Evolutionary conservation across 2,329 filamentous ascomycete genomes (phyloP).

Genomic region (Sclerotinia trifoliorum): DNA sequence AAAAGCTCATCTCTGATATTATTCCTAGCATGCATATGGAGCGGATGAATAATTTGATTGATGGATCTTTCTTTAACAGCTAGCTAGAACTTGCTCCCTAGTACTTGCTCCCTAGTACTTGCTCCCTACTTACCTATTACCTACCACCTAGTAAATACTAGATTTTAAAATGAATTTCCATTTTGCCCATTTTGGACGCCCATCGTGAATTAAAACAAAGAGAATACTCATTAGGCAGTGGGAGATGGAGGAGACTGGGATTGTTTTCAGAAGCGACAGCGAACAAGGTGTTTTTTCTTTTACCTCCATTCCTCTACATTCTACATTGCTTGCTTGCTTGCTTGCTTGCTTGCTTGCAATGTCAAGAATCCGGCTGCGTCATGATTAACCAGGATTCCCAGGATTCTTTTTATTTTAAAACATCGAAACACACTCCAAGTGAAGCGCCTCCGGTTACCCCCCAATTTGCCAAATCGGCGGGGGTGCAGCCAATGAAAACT

Average conservation of each 20-base stretch:
- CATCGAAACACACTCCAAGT: background rate
- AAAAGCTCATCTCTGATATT: background rate
- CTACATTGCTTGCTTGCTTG: too few species aligned
- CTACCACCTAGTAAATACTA: too few species aligned
- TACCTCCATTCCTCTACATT: too few species aligned
- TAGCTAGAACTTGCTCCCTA: background rate
- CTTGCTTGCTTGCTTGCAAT: background rate
- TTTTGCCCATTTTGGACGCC: background rate
- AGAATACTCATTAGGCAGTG: background rate
- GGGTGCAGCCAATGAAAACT: background rate
- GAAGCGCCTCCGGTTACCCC: slow-evolving; percentile 9
- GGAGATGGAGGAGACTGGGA: background rate
- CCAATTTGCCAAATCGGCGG: background rate
- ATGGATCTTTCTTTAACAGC: background rate
- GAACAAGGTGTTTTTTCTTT: background rate
- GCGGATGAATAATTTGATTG: background rate
- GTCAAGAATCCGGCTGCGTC: background rate
- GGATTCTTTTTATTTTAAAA: background rate
- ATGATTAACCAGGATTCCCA: background rate
- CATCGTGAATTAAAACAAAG: background rate
- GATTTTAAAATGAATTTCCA: background rate
- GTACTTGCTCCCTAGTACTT: too few species aligned
- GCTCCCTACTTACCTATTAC: too few species aligned
- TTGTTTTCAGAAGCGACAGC: slow-evolving; percentile 11
- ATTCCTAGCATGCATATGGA: too few species aligned